phyloP scores from a whole-genome alignment of 2,329 filamentous ascomycete species.

The Aspergillus proliferans region DNA sequence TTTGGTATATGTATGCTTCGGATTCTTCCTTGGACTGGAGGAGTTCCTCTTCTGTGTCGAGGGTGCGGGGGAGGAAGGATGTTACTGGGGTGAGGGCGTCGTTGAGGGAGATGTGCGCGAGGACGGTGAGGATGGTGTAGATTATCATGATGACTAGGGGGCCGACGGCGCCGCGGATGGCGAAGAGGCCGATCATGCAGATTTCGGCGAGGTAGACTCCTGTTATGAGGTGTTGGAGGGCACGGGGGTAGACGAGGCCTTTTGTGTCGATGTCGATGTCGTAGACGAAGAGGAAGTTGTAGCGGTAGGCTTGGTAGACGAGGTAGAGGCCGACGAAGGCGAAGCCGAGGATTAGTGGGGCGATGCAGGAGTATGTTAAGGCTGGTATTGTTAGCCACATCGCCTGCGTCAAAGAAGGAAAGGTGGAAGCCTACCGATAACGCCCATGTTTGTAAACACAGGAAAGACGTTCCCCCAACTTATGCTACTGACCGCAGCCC shows the following conservation, averaged over 20 bases:
- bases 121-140: conserved; percentile 65
- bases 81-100: conserved; percentile 40
- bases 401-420: no score
- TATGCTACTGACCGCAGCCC: conserved; percentile 65
- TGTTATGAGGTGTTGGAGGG: conserved; percentile 74
- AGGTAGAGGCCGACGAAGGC: conserved; percentile 69
- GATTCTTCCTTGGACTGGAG: conserved; percentile 33
- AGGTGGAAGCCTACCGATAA: conserved; percentile 57
- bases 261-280: conserved; percentile 78
- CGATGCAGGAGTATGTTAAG: conserved; percentile 79
- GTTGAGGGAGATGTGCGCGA: conserved; percentile 61
- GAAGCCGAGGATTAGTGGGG: conserved; percentile 76
- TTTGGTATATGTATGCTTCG: conserved; percentile 14
- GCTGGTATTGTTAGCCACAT: conserved; percentile 43
- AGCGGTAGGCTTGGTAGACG: conserved; percentile 82
- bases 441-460: conserved; percentile 70
- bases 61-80: conserved; percentile 66
- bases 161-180: conserved; percentile 56
- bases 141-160: conserved; percentile 70
- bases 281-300: conserved; percentile 83
- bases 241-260: conserved; percentile 79
- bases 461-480: conserved; percentile 82
- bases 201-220: conserved; percentile 79
- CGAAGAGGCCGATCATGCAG: conserved; percentile 80
- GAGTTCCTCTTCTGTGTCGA: conserved; percentile 51